A percentile compares a stretch with the other conserved stretches of the same genome.
These are phyloP conservation scores for Mycosphaerella arachidis DNA, from an alignment of 2,329 filamentous ascomycete genomes.

Conservation along the genomic window DNA sequence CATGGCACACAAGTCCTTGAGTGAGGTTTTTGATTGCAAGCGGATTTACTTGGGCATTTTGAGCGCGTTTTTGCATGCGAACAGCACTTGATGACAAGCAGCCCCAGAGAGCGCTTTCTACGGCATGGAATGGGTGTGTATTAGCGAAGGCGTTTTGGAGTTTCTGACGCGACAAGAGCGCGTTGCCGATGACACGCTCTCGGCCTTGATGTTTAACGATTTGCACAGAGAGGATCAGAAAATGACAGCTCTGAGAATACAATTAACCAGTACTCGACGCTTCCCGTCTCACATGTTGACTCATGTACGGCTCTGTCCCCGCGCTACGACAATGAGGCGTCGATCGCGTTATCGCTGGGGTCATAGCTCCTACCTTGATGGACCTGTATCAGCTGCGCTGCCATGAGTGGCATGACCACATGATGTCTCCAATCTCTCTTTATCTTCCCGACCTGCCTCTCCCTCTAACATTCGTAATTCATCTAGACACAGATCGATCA, in stretches of 20 bases:
- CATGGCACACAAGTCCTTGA: not conserved
- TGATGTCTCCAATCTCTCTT: not conserved
- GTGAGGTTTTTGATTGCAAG: not conserved
- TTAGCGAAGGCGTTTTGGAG: not conserved
- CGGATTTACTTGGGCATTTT: not conserved
- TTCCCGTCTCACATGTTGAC: not conserved
- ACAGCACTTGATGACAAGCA: not conserved
- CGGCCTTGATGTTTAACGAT: not conserved
- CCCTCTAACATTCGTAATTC: not conserved
- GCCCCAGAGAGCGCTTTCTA: not conserved
- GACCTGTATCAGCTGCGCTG: slow-evolving; percentile 1
- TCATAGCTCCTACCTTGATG: slow-evolving; percentile 9
- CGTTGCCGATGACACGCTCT: not conserved
- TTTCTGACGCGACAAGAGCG: not conserved
- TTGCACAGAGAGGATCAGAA: not conserved
- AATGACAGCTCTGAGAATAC: not conserved
- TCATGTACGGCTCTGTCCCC: not conserved
- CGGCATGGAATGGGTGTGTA: not conserved
- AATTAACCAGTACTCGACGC: not conserved
- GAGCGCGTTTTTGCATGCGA: not conserved
- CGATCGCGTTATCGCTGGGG: not conserved
- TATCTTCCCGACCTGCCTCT: not conserved
- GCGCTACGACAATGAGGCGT: not conserved
- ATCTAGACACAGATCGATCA: not conserved
- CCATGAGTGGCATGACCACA: slow-evolving; percentile 1